Percentiles rank a stretch among this genome's conserved stretches.
Evolutionary conservation across 768 basidiomycete genomes (phyloP).

Genomic region (Mycena epipterygia): DNA sequence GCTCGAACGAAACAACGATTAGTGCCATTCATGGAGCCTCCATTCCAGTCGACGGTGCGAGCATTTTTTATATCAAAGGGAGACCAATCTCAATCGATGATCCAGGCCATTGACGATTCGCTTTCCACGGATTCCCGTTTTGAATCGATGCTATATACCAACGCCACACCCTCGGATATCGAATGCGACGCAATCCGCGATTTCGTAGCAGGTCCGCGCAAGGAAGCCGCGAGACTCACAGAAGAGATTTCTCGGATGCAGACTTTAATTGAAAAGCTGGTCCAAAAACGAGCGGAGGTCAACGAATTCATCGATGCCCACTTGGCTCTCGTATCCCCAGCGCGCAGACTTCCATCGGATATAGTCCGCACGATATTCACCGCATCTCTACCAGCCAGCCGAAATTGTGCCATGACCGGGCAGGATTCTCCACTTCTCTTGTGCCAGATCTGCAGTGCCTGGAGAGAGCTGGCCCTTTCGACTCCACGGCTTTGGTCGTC

Average conservation of each 20-base stretch:
- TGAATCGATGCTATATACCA: neutral
- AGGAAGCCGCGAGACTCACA: neutral
- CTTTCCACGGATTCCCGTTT: conserved; percentile 19
- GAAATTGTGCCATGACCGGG: neutral
- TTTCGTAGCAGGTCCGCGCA: neutral
- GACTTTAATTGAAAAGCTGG: neutral
- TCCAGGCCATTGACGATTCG: too few relatives aligned
- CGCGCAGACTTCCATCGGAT: neutral
- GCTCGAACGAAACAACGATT: too few relatives aligned
- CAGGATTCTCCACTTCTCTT: neutral
- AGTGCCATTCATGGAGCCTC: too few relatives aligned
- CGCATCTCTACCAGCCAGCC: neutral
- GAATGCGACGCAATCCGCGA: neutral
- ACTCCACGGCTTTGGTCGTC: conserved; percentile 5
- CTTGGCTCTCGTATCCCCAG: neutral
- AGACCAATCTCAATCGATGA: too few relatives aligned
- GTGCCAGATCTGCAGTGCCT: neutral
- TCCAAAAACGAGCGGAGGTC: neutral
- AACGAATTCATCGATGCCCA: neutral
- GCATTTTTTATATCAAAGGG: too few relatives aligned
- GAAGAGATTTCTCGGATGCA: neutral
- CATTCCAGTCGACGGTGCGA: too few relatives aligned
- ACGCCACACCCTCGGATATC: neutral
- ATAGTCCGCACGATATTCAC: neutral
- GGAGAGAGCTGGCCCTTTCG: neutral